These are phyloP conservation scores for Articulospora tetracladia DNA, from an alignment of 495 filamentous ascomycete species.

Conservation along the genomic window DNA sequence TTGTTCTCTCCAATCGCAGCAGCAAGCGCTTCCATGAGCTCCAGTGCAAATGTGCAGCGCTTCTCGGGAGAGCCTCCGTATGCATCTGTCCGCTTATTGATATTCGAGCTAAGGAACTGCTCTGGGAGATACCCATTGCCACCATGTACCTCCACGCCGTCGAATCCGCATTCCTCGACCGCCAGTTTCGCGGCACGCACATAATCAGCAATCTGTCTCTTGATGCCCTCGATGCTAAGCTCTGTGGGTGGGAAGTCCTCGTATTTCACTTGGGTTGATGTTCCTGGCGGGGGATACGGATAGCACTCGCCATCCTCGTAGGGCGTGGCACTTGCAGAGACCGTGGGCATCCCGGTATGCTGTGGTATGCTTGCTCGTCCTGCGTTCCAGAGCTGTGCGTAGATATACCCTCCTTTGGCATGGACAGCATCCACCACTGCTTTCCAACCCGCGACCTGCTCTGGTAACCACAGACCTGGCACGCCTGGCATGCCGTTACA, in stretches of 20 bases:
- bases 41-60: slow-evolving; percentile 41
- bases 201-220: slow-evolving; percentile 34
- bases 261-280: slow-evolving; percentile 32
- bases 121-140: slow-evolving; percentile 54
- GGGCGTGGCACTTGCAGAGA: slow-evolving; percentile 12
- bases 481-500: slow-evolving; percentile 44
- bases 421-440: slow-evolving; percentile 50
- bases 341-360: slow-evolving; percentile 31
- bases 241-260: slow-evolving; percentile 41
- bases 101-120: slow-evolving; percentile 48
- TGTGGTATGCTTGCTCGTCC: slow-evolving; percentile 46
- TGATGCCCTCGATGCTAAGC: slow-evolving; percentile 41
- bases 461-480: slow-evolving; percentile 44
- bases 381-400: slow-evolving; percentile 49
- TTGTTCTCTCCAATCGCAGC: slow-evolving; percentile 32
- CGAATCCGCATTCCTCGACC: slow-evolving; percentile 38
- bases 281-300: slow-evolving; percentile 15
- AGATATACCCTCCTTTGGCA: slow-evolving; percentile 47
- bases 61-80: slow-evolving; percentile 52
- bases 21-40: slow-evolving; percentile 36
- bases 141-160: slow-evolving; percentile 54
- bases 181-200: slow-evolving; percentile 33
- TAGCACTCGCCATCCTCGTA: slow-evolving; percentile 17
- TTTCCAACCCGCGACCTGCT: slow-evolving; percentile 47
- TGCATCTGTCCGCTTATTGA: slow-evolving; percentile 47